Percentiles rank a stretch among this genome's conserved stretches.
These are phyloP conservation scores for Paraglomus brasilianum DNA, from an alignment of 192 early-diverging fungal genomes.

Conservation along the genomic window DNA sequence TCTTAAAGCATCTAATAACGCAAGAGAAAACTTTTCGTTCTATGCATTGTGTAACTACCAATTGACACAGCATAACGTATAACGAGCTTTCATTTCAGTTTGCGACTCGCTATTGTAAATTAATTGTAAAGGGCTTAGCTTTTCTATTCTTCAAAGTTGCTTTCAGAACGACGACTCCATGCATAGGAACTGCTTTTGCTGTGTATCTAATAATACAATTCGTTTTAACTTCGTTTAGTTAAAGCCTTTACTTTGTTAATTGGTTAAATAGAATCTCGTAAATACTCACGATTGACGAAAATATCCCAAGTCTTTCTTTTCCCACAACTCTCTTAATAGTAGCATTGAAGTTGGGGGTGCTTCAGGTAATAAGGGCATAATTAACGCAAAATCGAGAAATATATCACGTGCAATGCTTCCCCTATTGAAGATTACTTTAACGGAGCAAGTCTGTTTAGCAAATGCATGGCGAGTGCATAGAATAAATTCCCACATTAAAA, in stretches of 20 bases:
- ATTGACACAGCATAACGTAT: too few species aligned
- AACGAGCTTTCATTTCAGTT: too few species aligned
- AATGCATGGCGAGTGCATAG: background rate
- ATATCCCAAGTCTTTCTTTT: slow-evolving; percentile 3
- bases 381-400: background rate
- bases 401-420: background rate
- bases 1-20: too few species aligned
- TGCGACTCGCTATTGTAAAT: too few species aligned
- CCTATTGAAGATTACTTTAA: slow-evolving; percentile 7
- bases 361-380: background rate
- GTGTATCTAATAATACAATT: background rate
- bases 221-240: background rate
- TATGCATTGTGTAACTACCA: too few species aligned
- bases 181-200: background rate
- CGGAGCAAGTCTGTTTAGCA: background rate
- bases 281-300: background rate
- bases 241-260: background rate
- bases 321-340: slow-evolving; percentile 11
- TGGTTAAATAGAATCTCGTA: background rate
- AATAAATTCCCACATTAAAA: background rate
- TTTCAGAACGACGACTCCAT: slow-evolving; percentile 9
- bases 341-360: background rate
- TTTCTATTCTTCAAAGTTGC: too few species aligned
- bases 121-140: too few species aligned
- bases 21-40: too few species aligned